phyloP scores from a whole-genome alignment of 1,139 yeast species.

The Blastobotrys petasosporus region DNA sequence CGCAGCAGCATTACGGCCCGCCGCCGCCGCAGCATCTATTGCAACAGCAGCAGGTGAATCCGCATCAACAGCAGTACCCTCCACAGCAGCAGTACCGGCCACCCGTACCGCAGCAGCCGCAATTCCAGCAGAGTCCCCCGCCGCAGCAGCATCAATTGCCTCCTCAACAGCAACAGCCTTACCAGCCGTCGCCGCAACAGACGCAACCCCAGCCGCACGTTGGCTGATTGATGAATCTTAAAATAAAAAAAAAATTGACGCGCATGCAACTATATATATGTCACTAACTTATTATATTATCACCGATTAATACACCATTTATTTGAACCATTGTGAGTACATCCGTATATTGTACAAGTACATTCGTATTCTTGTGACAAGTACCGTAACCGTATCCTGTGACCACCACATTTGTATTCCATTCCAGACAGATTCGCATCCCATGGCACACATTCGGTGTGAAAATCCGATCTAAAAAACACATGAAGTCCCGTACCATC shows the following conservation, averaged over 20 bases:
- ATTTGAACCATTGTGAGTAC: background rate
- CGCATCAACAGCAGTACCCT: background rate
- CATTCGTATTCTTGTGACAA: background rate
- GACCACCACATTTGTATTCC: no score
- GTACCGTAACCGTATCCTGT: background rate
- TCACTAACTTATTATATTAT: background rate
- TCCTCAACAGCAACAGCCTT: constrained; percentile 16
- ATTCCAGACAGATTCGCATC: no score
- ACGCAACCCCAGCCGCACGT: constrained; percentile 1
- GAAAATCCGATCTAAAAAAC: background rate
- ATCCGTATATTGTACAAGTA: background rate
- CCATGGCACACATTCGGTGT: background rate
- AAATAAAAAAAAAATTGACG: no score
- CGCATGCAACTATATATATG: background rate
- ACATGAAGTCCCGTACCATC: background rate
- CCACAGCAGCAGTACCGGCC: background rate
- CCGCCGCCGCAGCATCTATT: background rate
- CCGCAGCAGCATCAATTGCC: constrained; percentile 28
- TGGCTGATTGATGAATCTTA: no score
- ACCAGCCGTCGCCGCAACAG: constrained; percentile 1
- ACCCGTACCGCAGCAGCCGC: constrained; percentile 1
- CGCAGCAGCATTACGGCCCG: constrained; percentile 1
- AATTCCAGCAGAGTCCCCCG: background rate
- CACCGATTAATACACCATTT: background rate
- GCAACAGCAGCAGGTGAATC: constrained; percentile 1